phyloP scores from a whole-genome alignment of 2,329 filamentous ascomycete species.

The Aspergillus pseudonomiae region DNA sequence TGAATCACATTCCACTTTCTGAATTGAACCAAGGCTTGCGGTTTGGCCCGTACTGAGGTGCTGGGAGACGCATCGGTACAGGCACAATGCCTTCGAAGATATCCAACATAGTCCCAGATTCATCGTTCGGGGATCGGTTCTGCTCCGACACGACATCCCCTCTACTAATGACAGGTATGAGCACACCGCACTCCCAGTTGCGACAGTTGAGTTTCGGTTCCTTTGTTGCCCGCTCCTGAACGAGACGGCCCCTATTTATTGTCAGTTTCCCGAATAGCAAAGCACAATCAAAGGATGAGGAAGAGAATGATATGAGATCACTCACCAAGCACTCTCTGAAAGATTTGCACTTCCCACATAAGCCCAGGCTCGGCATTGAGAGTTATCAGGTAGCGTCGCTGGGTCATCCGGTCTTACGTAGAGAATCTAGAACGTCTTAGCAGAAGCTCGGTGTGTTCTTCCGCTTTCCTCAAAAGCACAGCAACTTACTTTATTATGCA shows the following conservation, averaged over 20 bases:
- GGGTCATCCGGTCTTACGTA: slow-evolving; percentile 34
- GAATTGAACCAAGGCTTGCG: slow-evolving; percentile 31
- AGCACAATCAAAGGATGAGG: not conserved
- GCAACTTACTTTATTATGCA: slow-evolving; percentile 79
- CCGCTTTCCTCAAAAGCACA: not conserved
- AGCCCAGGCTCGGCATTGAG: slow-evolving; percentile 64
- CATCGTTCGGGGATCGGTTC: not conserved
- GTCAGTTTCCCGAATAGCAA: not conserved
- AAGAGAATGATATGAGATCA: slow-evolving; percentile 15
- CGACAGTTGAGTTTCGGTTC: slow-evolving; percentile 76
- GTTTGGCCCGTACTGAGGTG: slow-evolving; percentile 20
- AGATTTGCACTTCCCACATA: slow-evolving; percentile 92
- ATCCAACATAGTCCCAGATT: slow-evolving; percentile 19
- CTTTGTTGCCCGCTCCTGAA: slow-evolving; percentile 68
- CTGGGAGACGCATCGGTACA: slow-evolving; percentile 49
- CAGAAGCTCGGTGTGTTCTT: slow-evolving; percentile 3
- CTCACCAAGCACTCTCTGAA: slow-evolving; percentile 89
- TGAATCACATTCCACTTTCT: slow-evolving; percentile 6
- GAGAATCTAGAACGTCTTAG: slow-evolving; percentile 31
- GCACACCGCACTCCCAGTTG: slow-evolving; percentile 95
- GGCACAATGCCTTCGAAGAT: slow-evolving; percentile 46
- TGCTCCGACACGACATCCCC: slow-evolving; percentile 14
- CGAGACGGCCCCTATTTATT: slow-evolving; percentile 71
- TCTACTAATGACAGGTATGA: slow-evolving; percentile 62
- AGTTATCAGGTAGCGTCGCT: slow-evolving; percentile 25